Evolutionary conservation across 768 basidiomycete genomes (phyloP), one percentile per base, ranked within the genome.

Genomic region (Filobasidium floriforme): DNA sequence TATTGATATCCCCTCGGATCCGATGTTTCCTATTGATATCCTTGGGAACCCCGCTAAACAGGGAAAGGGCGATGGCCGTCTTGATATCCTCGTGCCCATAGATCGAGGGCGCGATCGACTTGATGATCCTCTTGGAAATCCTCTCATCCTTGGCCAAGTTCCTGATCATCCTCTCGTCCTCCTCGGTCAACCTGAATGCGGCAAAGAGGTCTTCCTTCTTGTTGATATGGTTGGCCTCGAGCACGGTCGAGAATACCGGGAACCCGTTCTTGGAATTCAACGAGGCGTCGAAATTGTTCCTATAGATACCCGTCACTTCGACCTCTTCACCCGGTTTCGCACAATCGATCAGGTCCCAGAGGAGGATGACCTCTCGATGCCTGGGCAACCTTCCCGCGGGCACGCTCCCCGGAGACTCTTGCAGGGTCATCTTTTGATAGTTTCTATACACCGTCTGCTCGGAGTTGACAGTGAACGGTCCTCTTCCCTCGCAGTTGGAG

Each of bases 61-160:
- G 86, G 0, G 92, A 92, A 60, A 99, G 84, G 0, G 96, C 93
- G 70, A 99, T 82, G 37, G 92, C 96, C 0, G 94, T 96, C 81
- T 98, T 98, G 83, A 99, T 97, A 77, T 98, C 89, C 77, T 98
- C 96, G 77, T 99, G 96, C 3, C 96, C 96, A 72, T 98, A 99
- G 79, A 99, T 98, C 43, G 92, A 96, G 0, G 96, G 96, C 1
- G 96, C 96, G 66, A 99, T 96, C 14, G 92, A 96, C 80, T 99
- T 99, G 81, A 98, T 85, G 76, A 99, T 94, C 28, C 96, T 88
- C 79, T 96, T 98, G 69, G 90, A 86, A 72, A 99, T 94, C 61
- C 96, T 88, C 62, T 92, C 91, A 74, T 98, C 94, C 24, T 87
- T 86, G 3, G 90, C 86, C 57, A 98, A 85, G 10, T 83, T 81